phyloP scores from a whole-genome alignment of 1,284 basidiomycete genomes.

The Irpex sp. region DNA sequence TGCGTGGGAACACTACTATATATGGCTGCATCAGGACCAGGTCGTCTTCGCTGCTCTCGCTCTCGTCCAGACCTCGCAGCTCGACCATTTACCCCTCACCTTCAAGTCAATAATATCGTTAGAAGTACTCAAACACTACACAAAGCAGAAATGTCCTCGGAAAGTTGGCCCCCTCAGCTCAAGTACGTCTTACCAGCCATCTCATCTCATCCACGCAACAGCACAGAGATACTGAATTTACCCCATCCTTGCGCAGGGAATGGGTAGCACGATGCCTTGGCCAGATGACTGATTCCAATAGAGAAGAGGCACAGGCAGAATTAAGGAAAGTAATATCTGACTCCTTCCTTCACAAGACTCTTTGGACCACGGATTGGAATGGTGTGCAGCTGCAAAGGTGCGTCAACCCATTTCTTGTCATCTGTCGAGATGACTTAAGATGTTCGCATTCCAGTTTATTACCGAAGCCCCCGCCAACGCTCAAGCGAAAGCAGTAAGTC shows the following conservation, averaged over 20 bases:
- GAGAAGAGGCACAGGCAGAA: conserved; percentile 71
- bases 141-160: conserved; percentile 25
- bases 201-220: too few relatives aligned
- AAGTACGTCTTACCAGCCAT: conserved; percentile 22
- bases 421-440: conserved; percentile 20
- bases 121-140: neutral
- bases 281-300: conserved; percentile 74
- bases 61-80: neutral
- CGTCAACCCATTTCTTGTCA: conserved; percentile 6
- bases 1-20: neutral
- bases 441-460: conserved; percentile 42
- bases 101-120: neutral
- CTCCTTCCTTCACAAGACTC: conserved; percentile 68
- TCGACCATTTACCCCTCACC: neutral
- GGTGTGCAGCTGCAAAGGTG: conserved; percentile 78
- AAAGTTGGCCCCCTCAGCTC: conserved; percentile 34
- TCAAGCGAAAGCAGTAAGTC: conserved; percentile 66
- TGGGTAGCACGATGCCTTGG: conserved; percentile 82
- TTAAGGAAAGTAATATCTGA: conserved; percentile 84
- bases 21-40: neutral
- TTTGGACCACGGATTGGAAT: conserved; percentile 88
- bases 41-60: neutral
- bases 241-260: conserved; percentile 42
- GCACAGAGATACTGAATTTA: too few relatives aligned
- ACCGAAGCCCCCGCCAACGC: conserved; percentile 50